Conservation (phyloP, 176 grass and related monocot species). For the Raddia distichophylla region DNA sequence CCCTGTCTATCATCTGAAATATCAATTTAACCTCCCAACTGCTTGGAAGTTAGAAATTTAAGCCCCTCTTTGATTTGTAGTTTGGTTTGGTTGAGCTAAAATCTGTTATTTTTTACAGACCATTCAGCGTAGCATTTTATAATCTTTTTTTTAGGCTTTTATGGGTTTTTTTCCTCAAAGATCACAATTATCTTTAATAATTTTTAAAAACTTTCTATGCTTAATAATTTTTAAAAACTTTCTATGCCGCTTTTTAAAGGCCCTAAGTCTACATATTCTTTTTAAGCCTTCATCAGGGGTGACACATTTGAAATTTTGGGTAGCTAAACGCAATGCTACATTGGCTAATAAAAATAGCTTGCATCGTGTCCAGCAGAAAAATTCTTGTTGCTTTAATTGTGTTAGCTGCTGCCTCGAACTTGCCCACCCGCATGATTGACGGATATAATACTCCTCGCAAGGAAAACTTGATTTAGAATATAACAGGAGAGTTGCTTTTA, state of each 20-base stretch:
- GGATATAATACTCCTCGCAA: neutral
- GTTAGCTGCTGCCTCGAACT: constrained; percentile 8
- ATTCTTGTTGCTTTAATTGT: neutral
- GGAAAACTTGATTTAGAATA: neutral
- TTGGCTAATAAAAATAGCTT: constrained; percentile 20
- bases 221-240: too few relatives aligned
- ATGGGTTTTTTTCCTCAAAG: too few relatives aligned
- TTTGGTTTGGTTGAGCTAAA: too few relatives aligned
- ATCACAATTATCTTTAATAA: too few relatives aligned
- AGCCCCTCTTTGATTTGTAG: too few relatives aligned
- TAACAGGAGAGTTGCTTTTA: neutral
- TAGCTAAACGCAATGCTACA: neutral
- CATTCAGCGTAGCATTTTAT: too few relatives aligned
- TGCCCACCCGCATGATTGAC: constrained; percentile 4
- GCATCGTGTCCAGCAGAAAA: neutral
- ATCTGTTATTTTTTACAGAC: too few relatives aligned
- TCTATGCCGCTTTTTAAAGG: too few relatives aligned
- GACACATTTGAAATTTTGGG: neutral
- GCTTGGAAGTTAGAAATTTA: neutral
- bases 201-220: too few relatives aligned
- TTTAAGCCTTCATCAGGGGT: neutral
- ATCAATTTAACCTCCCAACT: neutral
- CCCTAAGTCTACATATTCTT: neutral
- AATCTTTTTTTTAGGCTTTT: too few relatives aligned
- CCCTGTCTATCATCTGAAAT: constrained; percentile 25